These are phyloP conservation scores for Spiraea crenata DNA, from an alignment of 331 rosid genomes.

Conservation along the genomic window DNA sequence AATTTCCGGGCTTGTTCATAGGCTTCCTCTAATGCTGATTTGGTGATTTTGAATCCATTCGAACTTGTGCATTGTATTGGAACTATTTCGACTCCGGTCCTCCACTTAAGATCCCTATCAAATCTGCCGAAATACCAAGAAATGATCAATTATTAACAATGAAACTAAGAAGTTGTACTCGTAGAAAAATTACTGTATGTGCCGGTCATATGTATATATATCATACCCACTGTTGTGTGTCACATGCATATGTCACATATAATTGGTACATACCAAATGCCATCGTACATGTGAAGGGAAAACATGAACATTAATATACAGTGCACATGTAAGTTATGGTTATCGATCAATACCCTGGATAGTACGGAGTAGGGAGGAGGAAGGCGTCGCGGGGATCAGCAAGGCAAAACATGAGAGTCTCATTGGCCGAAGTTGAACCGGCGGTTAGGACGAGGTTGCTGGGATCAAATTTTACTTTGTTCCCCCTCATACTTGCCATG, in stretches of 20 bases:
- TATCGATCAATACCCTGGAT: conserved; percentile 61
- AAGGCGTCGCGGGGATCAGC: conserved; percentile 79
- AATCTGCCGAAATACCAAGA: conserved; percentile 45
- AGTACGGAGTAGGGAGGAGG: conserved; percentile 86
- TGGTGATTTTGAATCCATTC: conserved; percentile 63
- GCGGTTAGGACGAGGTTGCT: conserved; percentile 78
- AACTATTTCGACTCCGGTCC: conserved; percentile 61
- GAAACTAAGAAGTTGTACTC: not conserved
- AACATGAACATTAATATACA: no score
- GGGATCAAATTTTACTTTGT: conserved; percentile 39
- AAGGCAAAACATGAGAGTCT: conserved; percentile 80
- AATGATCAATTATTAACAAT: not conserved
- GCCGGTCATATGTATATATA: no score
- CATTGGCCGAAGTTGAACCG: conserved; percentile 88
- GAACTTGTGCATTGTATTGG: conserved; percentile 69
- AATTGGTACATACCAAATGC: not conserved
- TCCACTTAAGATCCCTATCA: conserved; percentile 85
- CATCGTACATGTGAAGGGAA: not conserved
- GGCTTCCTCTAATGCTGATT: conserved; percentile 55
- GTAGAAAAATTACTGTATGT: not conserved
- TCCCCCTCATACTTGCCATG: conserved; percentile 65
- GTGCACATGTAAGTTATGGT: not conserved
- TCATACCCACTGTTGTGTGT: not conserved
- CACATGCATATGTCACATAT: not conserved
- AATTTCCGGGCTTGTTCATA: conserved; percentile 38